A percentile compares a stretch with the other conserved stretches of the same genome.
Conservation (phyloP, 257 asterid genomes). For the Solanum bulbocastanum region DNA sequence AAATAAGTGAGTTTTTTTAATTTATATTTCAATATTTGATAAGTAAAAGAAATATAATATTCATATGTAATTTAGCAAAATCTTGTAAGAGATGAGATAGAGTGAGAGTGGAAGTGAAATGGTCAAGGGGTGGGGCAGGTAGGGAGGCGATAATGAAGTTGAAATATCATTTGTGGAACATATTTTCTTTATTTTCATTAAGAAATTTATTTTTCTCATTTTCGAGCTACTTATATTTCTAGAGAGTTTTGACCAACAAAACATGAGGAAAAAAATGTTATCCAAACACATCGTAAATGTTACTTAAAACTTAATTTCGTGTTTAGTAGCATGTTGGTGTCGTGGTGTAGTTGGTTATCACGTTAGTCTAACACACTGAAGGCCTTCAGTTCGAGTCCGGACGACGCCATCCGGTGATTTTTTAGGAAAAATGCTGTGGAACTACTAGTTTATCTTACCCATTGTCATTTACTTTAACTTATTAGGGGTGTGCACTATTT, state of each 20-base stretch:
- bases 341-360: conserved; percentile 91
- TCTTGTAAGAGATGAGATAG: neutral
- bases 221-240: too few relatives aligned
- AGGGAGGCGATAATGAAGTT: neutral
- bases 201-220: neutral
- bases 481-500: too few relatives aligned
- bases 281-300: too few relatives aligned
- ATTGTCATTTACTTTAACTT: too few relatives aligned
- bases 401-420: conserved; percentile 27
- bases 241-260: neutral
- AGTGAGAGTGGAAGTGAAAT: neutral
- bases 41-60: too few relatives aligned
- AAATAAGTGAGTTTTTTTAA: neutral
- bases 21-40: too few relatives aligned
- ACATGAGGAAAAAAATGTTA: too few relatives aligned
- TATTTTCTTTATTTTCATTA: too few relatives aligned
- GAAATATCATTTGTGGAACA: neutral
- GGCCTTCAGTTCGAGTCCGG: conserved; percentile 77
- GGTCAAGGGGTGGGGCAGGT: neutral
- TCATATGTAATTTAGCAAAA: too few relatives aligned
- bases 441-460: too few relatives aligned
- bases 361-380: conserved; percentile 89
- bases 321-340: neutral
- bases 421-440: too few relatives aligned
- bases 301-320: too few relatives aligned